Percentiles rank a stretch among this genome's conserved stretches.
These are phyloP conservation scores for Pterocarpus macrocarpus DNA, from an alignment of 306 rosid species.

Conservation along the genomic window DNA sequence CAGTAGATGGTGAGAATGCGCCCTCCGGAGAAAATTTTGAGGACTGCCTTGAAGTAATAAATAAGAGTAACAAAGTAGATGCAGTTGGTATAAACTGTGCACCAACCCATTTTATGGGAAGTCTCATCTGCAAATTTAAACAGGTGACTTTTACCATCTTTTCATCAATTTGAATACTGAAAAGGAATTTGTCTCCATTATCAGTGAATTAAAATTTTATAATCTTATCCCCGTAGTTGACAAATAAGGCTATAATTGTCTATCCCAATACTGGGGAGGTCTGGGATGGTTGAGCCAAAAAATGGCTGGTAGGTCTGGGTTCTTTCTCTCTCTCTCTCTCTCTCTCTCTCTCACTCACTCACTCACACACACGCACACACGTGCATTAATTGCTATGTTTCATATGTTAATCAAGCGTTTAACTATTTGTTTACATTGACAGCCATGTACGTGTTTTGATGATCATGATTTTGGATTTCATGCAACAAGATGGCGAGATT, in stretches of 20 bases:
- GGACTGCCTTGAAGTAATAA: constrained; percentile 73
- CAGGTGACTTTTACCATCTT: constrained; percentile 54
- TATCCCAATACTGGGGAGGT: constrained; percentile 91
- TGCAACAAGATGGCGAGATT: constrained; percentile 76
- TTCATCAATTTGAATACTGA: background rate
- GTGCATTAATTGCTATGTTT: constrained; percentile 14
- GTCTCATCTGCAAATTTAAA: constrained; percentile 70
- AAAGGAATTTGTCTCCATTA: constrained; percentile 1
- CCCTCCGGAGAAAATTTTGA: constrained; percentile 87
- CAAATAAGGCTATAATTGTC: constrained; percentile 75
- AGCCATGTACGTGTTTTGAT: constrained; percentile 82
- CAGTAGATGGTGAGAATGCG: constrained; percentile 86
- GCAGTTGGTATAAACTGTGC: constrained; percentile 94
- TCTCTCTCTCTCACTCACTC: background rate
- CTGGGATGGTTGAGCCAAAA: constrained; percentile 90
- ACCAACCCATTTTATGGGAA: constrained; percentile 84
- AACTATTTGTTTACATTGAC: constrained; percentile 42
- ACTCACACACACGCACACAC: background rate
- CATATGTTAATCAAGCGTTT: background rate
- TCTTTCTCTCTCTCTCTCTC: background rate
- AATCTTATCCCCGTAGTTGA: constrained; percentile 61
- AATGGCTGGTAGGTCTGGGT: constrained; percentile 76
- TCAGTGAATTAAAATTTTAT: constrained; percentile 16
- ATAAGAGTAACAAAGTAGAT: constrained; percentile 64
- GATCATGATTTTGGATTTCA: constrained; percentile 66